Evolutionary conservation across 2,329 filamentous ascomycete species (phyloP).

Genomic region (Ascochyta viciae-villosae): DNA sequence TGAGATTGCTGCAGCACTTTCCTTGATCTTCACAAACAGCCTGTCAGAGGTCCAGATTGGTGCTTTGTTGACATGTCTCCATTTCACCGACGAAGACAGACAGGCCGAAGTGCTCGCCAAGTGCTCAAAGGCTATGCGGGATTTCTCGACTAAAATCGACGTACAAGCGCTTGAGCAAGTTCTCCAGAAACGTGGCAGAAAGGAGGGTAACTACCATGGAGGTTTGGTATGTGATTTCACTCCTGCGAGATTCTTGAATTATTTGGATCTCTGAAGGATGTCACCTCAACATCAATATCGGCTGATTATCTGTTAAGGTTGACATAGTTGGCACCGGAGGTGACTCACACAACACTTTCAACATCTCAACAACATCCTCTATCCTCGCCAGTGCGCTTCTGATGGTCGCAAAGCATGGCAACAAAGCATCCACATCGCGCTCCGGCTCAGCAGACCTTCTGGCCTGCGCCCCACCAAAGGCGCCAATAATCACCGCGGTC

Average conservation of each 20-base stretch:
- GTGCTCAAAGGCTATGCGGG: conserved; percentile 84
- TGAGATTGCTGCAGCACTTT: conserved; percentile 89
- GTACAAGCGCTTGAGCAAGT: conserved; percentile 65
- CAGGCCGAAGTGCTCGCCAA: conserved; percentile 84
- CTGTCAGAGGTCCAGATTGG: conserved; percentile 88
- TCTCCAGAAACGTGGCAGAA: conserved; percentile 65
- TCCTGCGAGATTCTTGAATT: neutral
- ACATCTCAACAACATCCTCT: conserved; percentile 93
- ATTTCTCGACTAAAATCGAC: conserved; percentile 77
- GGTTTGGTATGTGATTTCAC: conserved; percentile 70
- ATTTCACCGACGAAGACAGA: conserved; percentile 87
- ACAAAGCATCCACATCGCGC: conserved; percentile 92
- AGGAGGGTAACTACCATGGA: conserved; percentile 78
- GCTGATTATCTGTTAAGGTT: conserved; percentile 57
- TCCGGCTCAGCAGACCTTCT: conserved; percentile 95
- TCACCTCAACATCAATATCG: conserved; percentile 3
- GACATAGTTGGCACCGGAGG: conserved; percentile 98
- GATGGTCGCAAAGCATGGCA: conserved; percentile 92
- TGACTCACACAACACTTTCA: conserved; percentile 97
- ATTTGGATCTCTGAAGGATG: neutral
- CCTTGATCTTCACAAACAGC: conserved; percentile 88
- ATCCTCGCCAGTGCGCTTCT: conserved; percentile 88
- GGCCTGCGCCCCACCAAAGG: conserved; percentile 72
- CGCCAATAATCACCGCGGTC: conserved; percentile 78
- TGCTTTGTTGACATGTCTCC: conserved; percentile 85